Conservation (phyloP, 768 basidiomycete species). For the Tricholoma hemisulphureum region DNA sequence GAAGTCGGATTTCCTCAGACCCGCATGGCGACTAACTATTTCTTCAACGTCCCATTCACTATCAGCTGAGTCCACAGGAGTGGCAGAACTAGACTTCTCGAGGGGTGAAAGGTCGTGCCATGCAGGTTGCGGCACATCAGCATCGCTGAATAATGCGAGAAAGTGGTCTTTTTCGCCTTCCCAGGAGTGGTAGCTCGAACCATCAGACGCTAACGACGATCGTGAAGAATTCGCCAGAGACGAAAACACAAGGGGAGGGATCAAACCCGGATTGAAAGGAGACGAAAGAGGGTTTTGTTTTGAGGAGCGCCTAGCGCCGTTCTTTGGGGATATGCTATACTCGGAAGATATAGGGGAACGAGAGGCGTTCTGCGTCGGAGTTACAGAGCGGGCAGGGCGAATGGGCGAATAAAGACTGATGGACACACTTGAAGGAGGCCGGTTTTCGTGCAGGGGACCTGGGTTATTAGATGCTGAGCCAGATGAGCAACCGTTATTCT, state of each 20-base stretch:
- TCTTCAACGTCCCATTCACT: conserved; percentile 64
- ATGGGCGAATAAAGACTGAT: conserved; percentile 49
- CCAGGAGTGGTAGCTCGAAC: conserved; percentile 85
- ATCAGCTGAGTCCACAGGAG: conserved; percentile 50
- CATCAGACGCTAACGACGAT: conserved; percentile 75
- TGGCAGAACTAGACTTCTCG: conserved; percentile 48
- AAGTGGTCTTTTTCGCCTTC: conserved; percentile 61
- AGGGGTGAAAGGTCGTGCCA: conserved; percentile 63
- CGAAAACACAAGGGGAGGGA: conserved; percentile 63
- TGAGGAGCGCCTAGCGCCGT: conserved; percentile 49
- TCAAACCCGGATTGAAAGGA: conserved; percentile 50
- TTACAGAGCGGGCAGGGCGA: conserved; percentile 53
- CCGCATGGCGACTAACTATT: conserved; percentile 60
- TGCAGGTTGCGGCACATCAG: conserved; percentile 46
- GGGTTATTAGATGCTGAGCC: conserved; percentile 26
- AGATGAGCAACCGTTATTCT: conserved; percentile 30
- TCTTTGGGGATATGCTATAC: conserved; percentile 38
- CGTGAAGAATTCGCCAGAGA: conserved; percentile 73
- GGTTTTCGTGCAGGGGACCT: conserved; percentile 31
- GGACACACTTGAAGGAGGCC: conserved; percentile 49
- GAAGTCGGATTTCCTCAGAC: conserved; percentile 71
- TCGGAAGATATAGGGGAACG: conserved; percentile 52
- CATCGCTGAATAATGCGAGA: conserved; percentile 52
- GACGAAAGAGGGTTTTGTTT: conserved; percentile 51
- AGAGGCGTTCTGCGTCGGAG: conserved; percentile 59